Evolutionary conservation across 2,329 filamentous ascomycete species (phyloP), one percentile per base, ranked within the genome.

Genomic region (Dothideomycetidae sp.): DNA sequence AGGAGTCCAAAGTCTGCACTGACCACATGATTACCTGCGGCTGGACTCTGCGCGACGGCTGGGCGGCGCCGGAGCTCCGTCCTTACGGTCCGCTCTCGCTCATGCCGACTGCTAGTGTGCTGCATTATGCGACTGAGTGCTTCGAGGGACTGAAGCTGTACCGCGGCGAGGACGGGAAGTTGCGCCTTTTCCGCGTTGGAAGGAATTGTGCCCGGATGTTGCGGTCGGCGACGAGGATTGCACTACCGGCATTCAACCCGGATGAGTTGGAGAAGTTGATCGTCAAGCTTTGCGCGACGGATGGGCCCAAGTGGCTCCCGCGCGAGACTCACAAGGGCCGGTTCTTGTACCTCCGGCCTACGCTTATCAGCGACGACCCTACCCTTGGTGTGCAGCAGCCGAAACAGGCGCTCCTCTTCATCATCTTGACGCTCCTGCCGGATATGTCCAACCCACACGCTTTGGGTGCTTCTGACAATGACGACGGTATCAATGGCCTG

Each of bases 61-160:
- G 84, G 84, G 67, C 69, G 26, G 66, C 71, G 2, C 84, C 84
- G 1, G 69, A 78, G 49, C 69, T 92, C 41, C 72, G 74, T 55
- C 80, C 83, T 16, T 90, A 83, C 58, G 80, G 81, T 0, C 78
- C 81, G 9, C 63, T 93, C 37, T 69, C 69, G 44, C 73, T 93
- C 51, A 79, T 83, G 64, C 84, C 84, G 23, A 86, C 79, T 3
- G 81, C 83, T 10, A 81, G 76, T 3, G 75, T 77, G 43, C 70
- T 93, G 42, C 84, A 93, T 67, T 93, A 93, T 60, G 84, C 83
- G 9, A 92, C 83, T 33, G 80, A 88, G 60, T 92, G 84, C 59
- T 93, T 92, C 62, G 84, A 93, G 61, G 84, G 84, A 10, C 68
- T 78, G 63, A 93, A 92, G 61, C 73, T 73, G 31, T 73, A 74